Evolutionary conservation across 1,139 yeast species (phyloP).

Genomic region (Geotrichum restrictum): DNA sequence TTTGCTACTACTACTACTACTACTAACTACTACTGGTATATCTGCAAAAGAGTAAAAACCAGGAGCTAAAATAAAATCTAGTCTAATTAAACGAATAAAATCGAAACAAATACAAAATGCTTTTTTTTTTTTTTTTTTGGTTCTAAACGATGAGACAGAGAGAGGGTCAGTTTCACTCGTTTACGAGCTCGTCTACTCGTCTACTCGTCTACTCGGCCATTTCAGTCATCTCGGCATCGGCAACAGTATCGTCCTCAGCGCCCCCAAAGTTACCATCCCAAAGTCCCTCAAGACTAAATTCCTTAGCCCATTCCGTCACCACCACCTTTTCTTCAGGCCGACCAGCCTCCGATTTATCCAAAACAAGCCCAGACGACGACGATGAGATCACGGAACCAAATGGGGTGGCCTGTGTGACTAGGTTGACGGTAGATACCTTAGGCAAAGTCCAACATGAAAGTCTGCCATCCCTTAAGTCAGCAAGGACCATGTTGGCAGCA

Average conservation of each 20-base stretch:
- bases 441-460: conserved; percentile 89
- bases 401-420: conserved; percentile 31
- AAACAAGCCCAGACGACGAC: conserved; percentile 33
- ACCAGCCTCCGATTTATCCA: conserved; percentile 19
- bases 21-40: no score
- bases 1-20: no score
- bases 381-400: conserved; percentile 30
- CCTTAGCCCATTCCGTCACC: conserved; percentile 89
- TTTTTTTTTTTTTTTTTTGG: background rate
- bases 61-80: no score
- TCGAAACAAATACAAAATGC: background rate
- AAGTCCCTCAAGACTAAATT: conserved; percentile 84
- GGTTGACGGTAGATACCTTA: conserved; percentile 39
- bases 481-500: conserved; percentile 78
- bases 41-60: background rate
- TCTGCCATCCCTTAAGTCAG: conserved; percentile 97
- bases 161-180: no score
- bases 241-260: conserved; percentile 23
- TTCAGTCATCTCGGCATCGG: conserved; percentile 16
- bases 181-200: no score
- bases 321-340: conserved; percentile 64
- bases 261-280: conserved; percentile 33
- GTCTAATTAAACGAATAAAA: no score
- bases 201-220: conserved; percentile 17
- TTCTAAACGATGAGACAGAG: no score